Evolutionary conservation across 352 stramenopile genomes (phyloP).

Genomic region (Phytopythium litorale): DNA sequence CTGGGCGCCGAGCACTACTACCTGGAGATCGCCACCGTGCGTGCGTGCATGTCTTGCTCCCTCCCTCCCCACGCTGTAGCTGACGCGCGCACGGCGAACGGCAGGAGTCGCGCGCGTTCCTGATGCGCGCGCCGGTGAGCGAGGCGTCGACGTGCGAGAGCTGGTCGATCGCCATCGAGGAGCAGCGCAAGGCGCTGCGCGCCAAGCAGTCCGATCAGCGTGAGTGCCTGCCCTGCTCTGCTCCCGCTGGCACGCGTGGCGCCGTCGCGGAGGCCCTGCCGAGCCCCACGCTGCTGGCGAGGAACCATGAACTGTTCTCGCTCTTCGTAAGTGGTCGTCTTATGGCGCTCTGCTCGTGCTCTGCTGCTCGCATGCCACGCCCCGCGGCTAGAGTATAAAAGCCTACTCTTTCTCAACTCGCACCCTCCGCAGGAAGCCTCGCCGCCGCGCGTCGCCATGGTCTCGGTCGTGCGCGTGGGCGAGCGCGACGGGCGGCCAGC

Average conservation of each 20-base stretch:
- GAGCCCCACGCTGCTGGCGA: slow-evolving; percentile 64
- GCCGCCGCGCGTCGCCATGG: slow-evolving; percentile 67
- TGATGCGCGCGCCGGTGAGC: slow-evolving; percentile 65
- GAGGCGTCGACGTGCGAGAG: slow-evolving; percentile 80
- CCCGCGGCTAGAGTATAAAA: slow-evolving; percentile 58
- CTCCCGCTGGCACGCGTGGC: slow-evolving; percentile 2
- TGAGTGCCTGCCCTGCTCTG: slow-evolving; percentile 29
- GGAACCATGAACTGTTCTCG: slow-evolving; percentile 76
- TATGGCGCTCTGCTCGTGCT: slow-evolving; percentile 18
- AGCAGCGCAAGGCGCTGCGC: slow-evolving; percentile 71
- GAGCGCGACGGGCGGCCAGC: slow-evolving; percentile 55
- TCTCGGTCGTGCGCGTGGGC: slow-evolving; percentile 64
- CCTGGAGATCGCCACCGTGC: slow-evolving; percentile 73
- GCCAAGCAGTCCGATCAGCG: slow-evolving; percentile 47
- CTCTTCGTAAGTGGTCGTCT: slow-evolving; percentile 70
- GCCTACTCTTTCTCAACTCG: slow-evolving; percentile 59
- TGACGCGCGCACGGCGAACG: not conserved
- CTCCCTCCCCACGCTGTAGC: too few species aligned
- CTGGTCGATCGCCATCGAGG: slow-evolving; percentile 82
- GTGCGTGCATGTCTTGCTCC: not conserved
- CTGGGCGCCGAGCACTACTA: slow-evolving; percentile 71
- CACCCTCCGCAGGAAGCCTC: slow-evolving; percentile 48
- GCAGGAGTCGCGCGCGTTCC: slow-evolving; percentile 63
- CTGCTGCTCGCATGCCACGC: slow-evolving; percentile 10
- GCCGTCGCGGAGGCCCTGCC: slow-evolving; percentile 37